These are phyloP conservation scores for Backusella luteola DNA, from an alignment of 192 early-diverging fungal species.

Conservation along the genomic window DNA sequence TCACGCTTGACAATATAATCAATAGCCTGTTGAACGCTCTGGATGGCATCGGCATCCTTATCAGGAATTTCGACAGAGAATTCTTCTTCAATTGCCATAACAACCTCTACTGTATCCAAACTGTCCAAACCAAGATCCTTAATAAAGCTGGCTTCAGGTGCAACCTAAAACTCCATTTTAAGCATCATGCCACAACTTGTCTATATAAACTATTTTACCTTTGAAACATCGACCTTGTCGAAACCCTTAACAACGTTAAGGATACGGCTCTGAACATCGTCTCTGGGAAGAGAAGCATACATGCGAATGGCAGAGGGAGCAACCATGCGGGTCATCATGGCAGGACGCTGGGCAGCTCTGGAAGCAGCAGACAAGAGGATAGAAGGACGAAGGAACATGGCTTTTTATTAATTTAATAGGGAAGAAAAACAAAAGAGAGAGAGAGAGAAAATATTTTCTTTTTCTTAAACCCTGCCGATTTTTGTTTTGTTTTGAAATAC, in stretches of 20 bases:
- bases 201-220: conserved; percentile 61
- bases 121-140: conserved; percentile 94
- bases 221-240: conserved; percentile 91
- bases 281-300: conserved; percentile 65
- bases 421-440: neutral
- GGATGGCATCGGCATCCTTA: conserved; percentile 95
- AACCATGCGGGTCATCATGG: conserved; percentile 23
- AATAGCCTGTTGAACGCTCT: conserved; percentile 82
- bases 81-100: conserved; percentile 99
- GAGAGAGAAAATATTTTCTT: neutral
- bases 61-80: conserved; percentile 98
- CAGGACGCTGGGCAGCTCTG: conserved; percentile 32
- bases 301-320: conserved; percentile 63
- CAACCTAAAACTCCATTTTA: conserved; percentile 53
- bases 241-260: conserved; percentile 89
- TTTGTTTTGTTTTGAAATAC: neutral
- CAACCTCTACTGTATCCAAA: conserved; percentile 97
- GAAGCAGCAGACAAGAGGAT: conserved; percentile 35
- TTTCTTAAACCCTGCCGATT: neutral
- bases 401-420: neutral
- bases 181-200: neutral
- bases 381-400: conserved; percentile 33
- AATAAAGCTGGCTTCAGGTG: conserved; percentile 82
- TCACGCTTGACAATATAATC: conserved; percentile 73
- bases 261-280: conserved; percentile 81